Evolutionary conservation across 2,329 filamentous ascomycete species (phyloP), one percentile per base, ranked within the genome.

Genomic region (Aureobasidium sp.): DNA sequence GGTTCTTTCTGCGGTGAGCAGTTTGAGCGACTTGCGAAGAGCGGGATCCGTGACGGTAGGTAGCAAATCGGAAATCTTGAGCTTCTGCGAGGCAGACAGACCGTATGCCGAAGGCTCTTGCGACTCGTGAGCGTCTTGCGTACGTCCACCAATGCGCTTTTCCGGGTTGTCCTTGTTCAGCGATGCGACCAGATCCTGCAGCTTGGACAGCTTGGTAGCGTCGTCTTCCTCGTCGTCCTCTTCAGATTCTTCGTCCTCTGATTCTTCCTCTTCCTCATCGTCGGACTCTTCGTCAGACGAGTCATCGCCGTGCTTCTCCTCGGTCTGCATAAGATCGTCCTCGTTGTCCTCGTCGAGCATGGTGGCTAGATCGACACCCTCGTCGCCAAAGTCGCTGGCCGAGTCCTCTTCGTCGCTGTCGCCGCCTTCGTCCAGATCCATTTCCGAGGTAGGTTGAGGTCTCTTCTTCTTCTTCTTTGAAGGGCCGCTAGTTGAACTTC

Each of bases 21-120:
- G 81, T 73, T 93, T 94, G 54, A 94, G 79, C 0, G 90, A 87
- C 68, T 87, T 91, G 71, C 90, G 91, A 68, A 92, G 83, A 51
- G 85, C 81, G 2, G 87, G 84, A 70, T 95, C 90, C 63, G 85
- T 86, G 51, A 91, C 80, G 13, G 86, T 85, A 29, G 86, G 80
- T 51, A 95, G 77, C 11, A 96, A 80, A 72, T 95, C 91, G 63
- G 86, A 83, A 21, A 95, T 78, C 39, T 85, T 87, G 63, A 95
- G 82, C 54, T 65, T 65, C 61, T 82, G 78, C 63, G 85, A 84
- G 39, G 79, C 77, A 6, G 81, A 82, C 37, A 83, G 73, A 10
- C 81, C 78, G 68, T 82, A 79, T 34, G 88, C 83, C 1, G 83
- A 83, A 1, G 82, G 83, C n/a, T 83, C 80, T 55, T 80, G 80